Conservation (phyloP, 345 rosid species). For the Corchorus olitorius region DNA sequence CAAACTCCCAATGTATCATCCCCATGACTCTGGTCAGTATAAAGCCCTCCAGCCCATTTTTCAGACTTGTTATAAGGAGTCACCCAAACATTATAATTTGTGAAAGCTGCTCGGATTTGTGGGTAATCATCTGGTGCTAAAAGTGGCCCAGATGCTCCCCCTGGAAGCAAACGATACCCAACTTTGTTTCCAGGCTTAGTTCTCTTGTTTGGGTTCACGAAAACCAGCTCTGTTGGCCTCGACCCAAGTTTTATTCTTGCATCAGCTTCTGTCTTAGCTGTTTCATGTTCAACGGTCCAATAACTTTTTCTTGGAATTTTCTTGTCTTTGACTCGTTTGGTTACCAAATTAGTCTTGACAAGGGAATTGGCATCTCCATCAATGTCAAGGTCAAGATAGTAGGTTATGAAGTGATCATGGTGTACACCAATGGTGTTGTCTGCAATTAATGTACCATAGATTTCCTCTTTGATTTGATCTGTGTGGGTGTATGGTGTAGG, state of each 20-base stretch:
- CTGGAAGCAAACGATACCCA: conserved; percentile 48
- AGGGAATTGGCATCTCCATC: conserved; percentile 50
- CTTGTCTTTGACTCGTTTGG: conserved; percentile 18
- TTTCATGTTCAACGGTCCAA: conserved; percentile 44
- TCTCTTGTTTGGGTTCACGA: conserved; percentile 45
- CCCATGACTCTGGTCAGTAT: conserved; percentile 47
- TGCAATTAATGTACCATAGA: conserved; percentile 45
- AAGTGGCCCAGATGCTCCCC: conserved; percentile 24
- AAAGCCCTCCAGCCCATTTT: conserved; percentile 48
- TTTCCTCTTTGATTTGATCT: conserved; percentile 40
- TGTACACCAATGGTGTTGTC: conserved; percentile 42
- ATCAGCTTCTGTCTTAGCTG: conserved; percentile 47
- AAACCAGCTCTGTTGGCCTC: conserved; percentile 28
- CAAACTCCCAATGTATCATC: conserved; percentile 51
- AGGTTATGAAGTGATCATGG: conserved; percentile 57
- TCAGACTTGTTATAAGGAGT: conserved; percentile 56
- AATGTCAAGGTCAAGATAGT: conserved; percentile 50
- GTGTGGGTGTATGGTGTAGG: conserved; percentile 32
- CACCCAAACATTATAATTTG: conserved; percentile 56
- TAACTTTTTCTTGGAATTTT: conserved; percentile 49
- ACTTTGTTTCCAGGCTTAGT: conserved; percentile 43
- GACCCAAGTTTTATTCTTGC: conserved; percentile 35
- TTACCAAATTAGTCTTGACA: conserved; percentile 39
- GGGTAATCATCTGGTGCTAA: conserved; percentile 43
- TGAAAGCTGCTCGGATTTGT: conserved; percentile 44